These are phyloP conservation scores for Nasturtium officinale DNA, from an alignment of 345 rosid species.

Conservation along the genomic window DNA sequence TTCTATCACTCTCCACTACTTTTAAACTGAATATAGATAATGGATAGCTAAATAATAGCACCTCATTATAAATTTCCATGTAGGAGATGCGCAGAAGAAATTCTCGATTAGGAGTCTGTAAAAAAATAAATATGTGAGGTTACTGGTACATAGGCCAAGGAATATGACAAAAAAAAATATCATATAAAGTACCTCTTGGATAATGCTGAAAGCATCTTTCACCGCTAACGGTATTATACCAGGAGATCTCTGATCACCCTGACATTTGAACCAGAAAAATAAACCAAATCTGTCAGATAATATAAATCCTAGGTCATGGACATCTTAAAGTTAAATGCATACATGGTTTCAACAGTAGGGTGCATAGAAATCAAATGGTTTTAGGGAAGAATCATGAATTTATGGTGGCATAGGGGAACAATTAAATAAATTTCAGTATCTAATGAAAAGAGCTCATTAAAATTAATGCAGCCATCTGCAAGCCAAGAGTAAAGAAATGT, in stretches of 20 bases:
- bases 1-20: slow-evolving; percentile 23
- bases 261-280: slow-evolving; percentile 44
- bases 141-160: slow-evolving; percentile 28
- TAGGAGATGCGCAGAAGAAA: slow-evolving; percentile 97
- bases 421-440: neutral
- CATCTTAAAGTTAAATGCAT: slow-evolving; percentile 1
- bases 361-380: neutral
- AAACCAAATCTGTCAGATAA: slow-evolving; percentile 16
- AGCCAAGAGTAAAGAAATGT: neutral
- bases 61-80: slow-evolving; percentile 98
- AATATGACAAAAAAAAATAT: slow-evolving; percentile 13
- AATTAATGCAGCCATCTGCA: neutral
- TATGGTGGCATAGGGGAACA: neutral
- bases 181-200: slow-evolving; percentile 80
- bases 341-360: neutral
- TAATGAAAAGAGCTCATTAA: neutral
- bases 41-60: slow-evolving; percentile 42
- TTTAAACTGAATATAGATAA: slow-evolving; percentile 21
- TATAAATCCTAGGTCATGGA: neutral
- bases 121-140: slow-evolving; percentile 40
- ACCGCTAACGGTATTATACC: slow-evolving; percentile 96
- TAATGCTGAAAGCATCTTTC: slow-evolving; percentile 95
- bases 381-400: neutral
- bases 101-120: slow-evolving; percentile 89
- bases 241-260: slow-evolving; percentile 99